These are phyloP conservation scores for Coemansia asiatica DNA, from an alignment of 192 early-diverging fungal genomes.

Conservation along the genomic window DNA sequence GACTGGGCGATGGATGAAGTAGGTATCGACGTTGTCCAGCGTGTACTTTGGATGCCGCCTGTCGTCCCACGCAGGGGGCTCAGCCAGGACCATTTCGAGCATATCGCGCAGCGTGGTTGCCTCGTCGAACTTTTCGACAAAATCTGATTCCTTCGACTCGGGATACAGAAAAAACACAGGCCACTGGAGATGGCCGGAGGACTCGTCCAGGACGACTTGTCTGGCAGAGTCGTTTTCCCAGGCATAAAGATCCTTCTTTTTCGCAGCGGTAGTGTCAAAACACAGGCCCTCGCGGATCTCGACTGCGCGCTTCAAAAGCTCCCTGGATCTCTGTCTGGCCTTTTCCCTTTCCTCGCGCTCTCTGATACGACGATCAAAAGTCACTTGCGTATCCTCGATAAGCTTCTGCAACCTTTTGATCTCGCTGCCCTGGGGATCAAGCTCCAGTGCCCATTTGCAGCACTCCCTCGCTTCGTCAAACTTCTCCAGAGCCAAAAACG, in stretches of 20 bases:
- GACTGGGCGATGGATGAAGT: constrained; percentile 67
- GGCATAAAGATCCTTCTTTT: constrained; percentile 4
- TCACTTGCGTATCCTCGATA: constrained; percentile 14
- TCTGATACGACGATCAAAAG: constrained; percentile 16
- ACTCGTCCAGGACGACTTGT: constrained; percentile 59
- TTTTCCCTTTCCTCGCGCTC: constrained; percentile 42
- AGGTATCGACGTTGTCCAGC: constrained; percentile 71
- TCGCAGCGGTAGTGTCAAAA: constrained; percentile 28
- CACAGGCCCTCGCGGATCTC: constrained; percentile 42
- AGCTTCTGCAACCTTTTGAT: constrained; percentile 39
- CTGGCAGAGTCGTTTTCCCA: constrained; percentile 55
- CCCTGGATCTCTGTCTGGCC: constrained; percentile 49
- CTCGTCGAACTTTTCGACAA: constrained; percentile 85
- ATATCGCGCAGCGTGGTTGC: constrained; percentile 79
- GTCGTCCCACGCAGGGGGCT: constrained; percentile 84
- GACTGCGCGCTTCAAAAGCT: constrained; percentile 55
- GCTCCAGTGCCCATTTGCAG: constrained; percentile 69
- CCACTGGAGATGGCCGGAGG: constrained; percentile 65
- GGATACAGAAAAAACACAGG: constrained; percentile 96
- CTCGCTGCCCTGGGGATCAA: constrained; percentile 63
- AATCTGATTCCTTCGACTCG: constrained; percentile 86
- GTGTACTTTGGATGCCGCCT: constrained; percentile 59
- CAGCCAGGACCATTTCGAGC: constrained; percentile 75
- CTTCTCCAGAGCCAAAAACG: constrained; percentile 76
- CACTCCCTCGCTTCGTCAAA: constrained; percentile 84